A percentile compares a stretch with the other conserved stretches of the same genome.
These are phyloP conservation scores for Paramecium bursaria DNA, from an alignment of 73 alveolate genomes.

Conservation along the genomic window DNA sequence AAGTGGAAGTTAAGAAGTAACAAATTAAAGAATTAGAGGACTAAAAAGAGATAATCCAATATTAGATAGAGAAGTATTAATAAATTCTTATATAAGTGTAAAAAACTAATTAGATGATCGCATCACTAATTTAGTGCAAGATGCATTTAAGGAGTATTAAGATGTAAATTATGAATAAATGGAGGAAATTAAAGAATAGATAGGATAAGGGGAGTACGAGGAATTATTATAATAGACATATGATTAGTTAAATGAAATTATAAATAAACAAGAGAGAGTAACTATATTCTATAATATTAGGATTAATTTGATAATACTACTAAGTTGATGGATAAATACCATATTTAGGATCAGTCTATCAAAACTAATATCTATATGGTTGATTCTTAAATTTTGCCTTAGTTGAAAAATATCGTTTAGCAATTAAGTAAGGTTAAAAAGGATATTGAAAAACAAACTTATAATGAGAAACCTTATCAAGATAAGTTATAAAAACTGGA, in stretches of 20 bases:
- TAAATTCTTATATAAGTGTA: not conserved
- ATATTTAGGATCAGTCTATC: not conserved
- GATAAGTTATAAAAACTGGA: conserved; percentile 18
- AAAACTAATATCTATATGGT: conserved; percentile 38
- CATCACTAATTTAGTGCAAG: not conserved
- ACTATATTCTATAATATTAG: not conserved
- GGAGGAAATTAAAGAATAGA: conserved; percentile 27
- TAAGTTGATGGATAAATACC: conserved; percentile 38
- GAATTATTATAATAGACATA: not conserved
- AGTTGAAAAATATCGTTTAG: conserved; percentile 10
- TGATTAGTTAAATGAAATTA: not conserved
- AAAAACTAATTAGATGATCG: not conserved
- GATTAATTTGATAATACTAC: not conserved
- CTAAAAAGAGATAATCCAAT: conserved; percentile 2
- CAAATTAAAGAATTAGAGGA: not conserved
- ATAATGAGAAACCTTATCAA: not conserved
- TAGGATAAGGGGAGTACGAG: conserved; percentile 6
- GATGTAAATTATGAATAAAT: conserved; percentile 16
- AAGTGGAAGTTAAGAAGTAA: not conserved
- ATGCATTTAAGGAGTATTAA: conserved; percentile 18
- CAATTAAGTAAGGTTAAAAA: conserved; percentile 40
- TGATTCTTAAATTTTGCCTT: conserved; percentile 31
- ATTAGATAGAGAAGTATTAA: not conserved
- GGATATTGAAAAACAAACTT: conserved; percentile 18
- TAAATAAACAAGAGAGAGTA: not conserved